Base-by-base conservation (phyloP, 23 red algal genomes). In the Cyanidiococcus yangmingshanensis region DNA sequence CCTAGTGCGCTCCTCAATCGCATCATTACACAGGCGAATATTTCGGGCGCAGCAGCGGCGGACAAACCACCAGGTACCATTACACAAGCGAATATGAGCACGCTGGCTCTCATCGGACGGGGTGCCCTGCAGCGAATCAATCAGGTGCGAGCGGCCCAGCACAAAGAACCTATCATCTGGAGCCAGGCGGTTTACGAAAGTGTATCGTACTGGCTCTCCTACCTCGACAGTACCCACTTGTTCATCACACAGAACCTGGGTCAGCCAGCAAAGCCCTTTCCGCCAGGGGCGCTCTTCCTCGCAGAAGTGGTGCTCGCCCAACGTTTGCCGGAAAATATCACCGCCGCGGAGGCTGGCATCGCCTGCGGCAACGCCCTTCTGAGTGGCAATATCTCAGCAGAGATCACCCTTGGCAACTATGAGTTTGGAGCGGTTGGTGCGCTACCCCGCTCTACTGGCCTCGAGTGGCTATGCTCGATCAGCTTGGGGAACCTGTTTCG, bases 401-500 rank as follows among this genome's bases (percentile, higher is more conserved):
- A 71, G 63, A 71, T 71, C 63, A 71, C 32, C 3, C 32, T 71
- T 12, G 63, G 12, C 3, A 25, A 71, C 32, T 71, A 71, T 35
- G 63, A 71, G 32, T 71, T 71, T 30, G 63, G 63, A 12, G 63
- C 63, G 7, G 63, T 71, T 12, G 63, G 63, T 32, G 32, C 32
- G 16, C 7, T 71, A 29, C 21, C 21, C 16, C 63, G 63, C 27
- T 35, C n/a, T 29, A 17, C 63, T 3, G 63, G 63, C 27, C 63
- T 30, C n/a, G n/a, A 71, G 63, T 71, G 63, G 63, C 63, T 71
- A 35, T 71, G 63, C 63, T 71, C 63, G 3, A 35, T 71, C 63
- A 71, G 63, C 32, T 29, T 71, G 16, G 63, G 63, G 7, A 71
- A 71, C n/a, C 3, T 71, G 63, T 71, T 71, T 35, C n/a, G 63